Base-by-base conservation (phyloP, 192 early-diverging fungal species). In the Umbelopsis vinacea region DNA sequence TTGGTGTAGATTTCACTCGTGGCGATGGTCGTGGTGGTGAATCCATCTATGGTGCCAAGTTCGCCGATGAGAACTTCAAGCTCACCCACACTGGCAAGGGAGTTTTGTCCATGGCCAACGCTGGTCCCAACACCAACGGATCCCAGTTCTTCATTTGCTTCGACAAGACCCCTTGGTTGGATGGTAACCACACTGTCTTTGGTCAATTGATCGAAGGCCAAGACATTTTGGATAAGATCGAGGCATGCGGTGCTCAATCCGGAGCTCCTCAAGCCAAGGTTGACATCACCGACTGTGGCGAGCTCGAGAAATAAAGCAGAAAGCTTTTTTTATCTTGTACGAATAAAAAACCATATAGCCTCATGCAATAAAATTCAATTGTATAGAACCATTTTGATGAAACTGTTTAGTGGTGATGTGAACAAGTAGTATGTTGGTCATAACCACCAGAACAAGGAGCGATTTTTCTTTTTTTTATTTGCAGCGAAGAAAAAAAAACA, bases 151-250 rank as follows among this genome's bases (percentile, higher is more conserved):
- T 95, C 79, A 89, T 96, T 75, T 90, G 89, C 70, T 93, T 90
- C 11, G 89, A 81, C 29, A 73, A 87, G 73, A 96, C 93, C 22
- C 83, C 92, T 46, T 94, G 94, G 88, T 83, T 98, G 76, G 92
- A 97, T 78, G 85, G 87, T 68, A 93, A 93, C 81, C 95, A 98
- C 78, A 94, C 95, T 43, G 93, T 98, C 60, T 97, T 97, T 88
- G 96, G 95, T 47, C 86, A 91, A 79, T 88, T 97, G 52, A 75
- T 93, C 54, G 87, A 90, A 74, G 92, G 92, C 26, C 80, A 79
- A 69, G 81, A 87, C 24, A 85, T 96, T 50, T 88, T 96, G 75
- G 83, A 89, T 53, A 82, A 81, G 52, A 82, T 98, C 47, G 95
- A 98, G 82, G 66, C 60, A 7, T 77, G 79, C 37, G 90, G 90